Evolutionary conservation across 2,329 filamentous ascomycete genomes (phyloP).

Genomic region (Lizonia empirigonia): DNA sequence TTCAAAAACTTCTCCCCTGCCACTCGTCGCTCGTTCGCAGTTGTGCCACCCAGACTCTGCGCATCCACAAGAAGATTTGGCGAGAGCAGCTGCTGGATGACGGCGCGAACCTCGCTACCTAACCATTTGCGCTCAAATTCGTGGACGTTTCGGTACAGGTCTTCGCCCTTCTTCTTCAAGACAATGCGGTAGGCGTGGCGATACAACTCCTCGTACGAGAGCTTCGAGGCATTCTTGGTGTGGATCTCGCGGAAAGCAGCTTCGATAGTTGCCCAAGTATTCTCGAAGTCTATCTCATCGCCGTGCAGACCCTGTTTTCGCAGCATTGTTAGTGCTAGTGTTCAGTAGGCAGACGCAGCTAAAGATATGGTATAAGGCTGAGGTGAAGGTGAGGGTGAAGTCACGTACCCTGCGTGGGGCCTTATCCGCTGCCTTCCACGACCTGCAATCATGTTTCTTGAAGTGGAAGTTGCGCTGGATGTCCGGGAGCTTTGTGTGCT

Average conservation of each 20-base stretch:
- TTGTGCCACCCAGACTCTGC: conserved; percentile 57
- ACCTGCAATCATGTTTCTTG: conserved; percentile 56
- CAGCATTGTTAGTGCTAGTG: conserved; percentile 19
- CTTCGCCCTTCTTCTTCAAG: conserved; percentile 80
- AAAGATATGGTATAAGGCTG: background rate
- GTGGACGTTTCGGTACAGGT: conserved; percentile 80
- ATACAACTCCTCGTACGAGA: conserved; percentile 96
- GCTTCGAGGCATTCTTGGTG: conserved; percentile 82
- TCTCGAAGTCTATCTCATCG: conserved; percentile 79
- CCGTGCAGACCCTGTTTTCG: conserved; percentile 60
- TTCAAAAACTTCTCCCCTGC: conserved; percentile 84
- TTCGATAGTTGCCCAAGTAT: conserved; percentile 77
- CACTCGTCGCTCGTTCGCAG: conserved; percentile 77
- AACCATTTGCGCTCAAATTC: conserved; percentile 85
- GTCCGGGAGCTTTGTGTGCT: background rate
- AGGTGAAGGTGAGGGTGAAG: background rate
- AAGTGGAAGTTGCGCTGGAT: background rate
- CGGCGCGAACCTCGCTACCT: conserved; percentile 70
- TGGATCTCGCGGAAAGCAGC: conserved; percentile 86
- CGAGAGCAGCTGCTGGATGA: conserved; percentile 73
- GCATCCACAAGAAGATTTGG: conserved; percentile 67
- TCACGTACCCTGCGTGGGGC: conserved; percentile 69
- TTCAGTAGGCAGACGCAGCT: conserved; percentile 8
- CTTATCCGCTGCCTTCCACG: conserved; percentile 68
- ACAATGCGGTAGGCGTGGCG: conserved; percentile 94